Evolutionary conservation across 2,329 filamentous ascomycete genomes (phyloP), one percentile per base, ranked within the genome.

Genomic region (Alternaria consortialis): DNA sequence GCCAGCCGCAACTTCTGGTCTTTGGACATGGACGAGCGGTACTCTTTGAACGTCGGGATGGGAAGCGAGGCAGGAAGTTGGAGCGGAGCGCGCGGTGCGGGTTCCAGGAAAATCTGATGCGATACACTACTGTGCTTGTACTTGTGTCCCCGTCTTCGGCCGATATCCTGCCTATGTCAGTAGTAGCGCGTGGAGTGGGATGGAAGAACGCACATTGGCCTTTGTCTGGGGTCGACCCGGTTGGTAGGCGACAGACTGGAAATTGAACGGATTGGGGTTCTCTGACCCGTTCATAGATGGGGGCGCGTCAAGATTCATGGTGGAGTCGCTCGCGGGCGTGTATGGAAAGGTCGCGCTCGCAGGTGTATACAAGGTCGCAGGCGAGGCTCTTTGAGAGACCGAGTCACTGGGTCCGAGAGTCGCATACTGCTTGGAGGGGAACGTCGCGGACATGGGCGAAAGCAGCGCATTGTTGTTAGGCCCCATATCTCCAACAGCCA

Each of bases 61-160:
- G 95, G 95, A 0, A 99, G 86, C 32, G 94, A 97, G 56, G 94
- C 93, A 1, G 95, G 95, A 0, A 99, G 87, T 37, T 94, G 91
- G 25, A 97, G 87, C 4, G 95, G 94, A 1, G 94, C 91, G 54
- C 94, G 87, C 5, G 88, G 91, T 0, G 93, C 91, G 7, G 95
- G 95, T 77, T 97, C 93, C 70, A 96, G 92, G 79, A 98, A 97
- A 79, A 98, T 96, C 79, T 97, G 94, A 77, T 98, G 94, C 20
- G 92, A 97, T 58, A 99, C 91, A 77, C 92, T 97, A 77, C 92
- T 96, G 82, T 98, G 94, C 77, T 97, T 97, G 85, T 99, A 99
- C 78, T 95, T 93, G 83, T 99, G 95, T 64, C 95, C 95, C 63
- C 94, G 90, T 67, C 95, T 89, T 79, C 97, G 92, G 65, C 94